Percentiles rank a stretch among this genome's conserved stretches.
phyloP scores from a whole-genome alignment of 192 early-diverging fungal genomes.

The Paraglomus occultum region DNA sequence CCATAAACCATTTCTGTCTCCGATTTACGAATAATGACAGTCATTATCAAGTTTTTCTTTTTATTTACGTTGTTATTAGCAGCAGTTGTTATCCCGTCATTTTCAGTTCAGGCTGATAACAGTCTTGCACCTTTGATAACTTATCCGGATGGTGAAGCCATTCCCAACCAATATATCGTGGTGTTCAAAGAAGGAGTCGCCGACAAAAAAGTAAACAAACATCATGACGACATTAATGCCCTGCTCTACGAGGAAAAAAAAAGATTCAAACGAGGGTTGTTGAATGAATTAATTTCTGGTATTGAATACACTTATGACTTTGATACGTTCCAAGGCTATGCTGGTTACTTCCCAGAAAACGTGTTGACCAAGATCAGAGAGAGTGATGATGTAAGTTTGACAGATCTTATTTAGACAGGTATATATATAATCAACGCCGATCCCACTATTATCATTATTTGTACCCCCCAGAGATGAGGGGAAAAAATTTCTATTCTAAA shows the following conservation, averaged over 20 bases:
- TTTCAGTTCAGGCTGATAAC: background rate
- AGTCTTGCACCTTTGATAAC: conserved; percentile 50
- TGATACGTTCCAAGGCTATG: conserved; percentile 57
- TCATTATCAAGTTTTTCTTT: too few relatives aligned
- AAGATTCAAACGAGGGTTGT: conserved; percentile 28
- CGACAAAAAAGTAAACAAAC: background rate
- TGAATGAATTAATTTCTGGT: conserved; percentile 28
- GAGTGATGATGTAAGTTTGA: conserved; percentile 35
- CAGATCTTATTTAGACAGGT: too few relatives aligned
- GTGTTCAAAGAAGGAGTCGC: conserved; percentile 51
- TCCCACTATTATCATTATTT: too few relatives aligned
- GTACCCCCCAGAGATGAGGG: too few relatives aligned
- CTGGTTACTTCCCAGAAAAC: conserved; percentile 59
- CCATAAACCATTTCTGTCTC: too few relatives aligned
- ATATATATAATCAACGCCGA: too few relatives aligned
- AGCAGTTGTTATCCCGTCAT: too few relatives aligned
- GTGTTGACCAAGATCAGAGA: conserved; percentile 61
- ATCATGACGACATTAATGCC: conserved; percentile 38
- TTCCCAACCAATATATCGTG: conserved; percentile 65
- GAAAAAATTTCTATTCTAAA: too few relatives aligned
- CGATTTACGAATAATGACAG: too few relatives aligned
- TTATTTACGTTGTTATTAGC: too few relatives aligned
- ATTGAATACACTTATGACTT: conserved; percentile 61
- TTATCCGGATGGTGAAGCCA: conserved; percentile 49
- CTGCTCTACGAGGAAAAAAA: too few relatives aligned